These are phyloP conservation scores for Salvia sclarea DNA, from an alignment of 305 asterid species.

Conservation along the genomic window DNA sequence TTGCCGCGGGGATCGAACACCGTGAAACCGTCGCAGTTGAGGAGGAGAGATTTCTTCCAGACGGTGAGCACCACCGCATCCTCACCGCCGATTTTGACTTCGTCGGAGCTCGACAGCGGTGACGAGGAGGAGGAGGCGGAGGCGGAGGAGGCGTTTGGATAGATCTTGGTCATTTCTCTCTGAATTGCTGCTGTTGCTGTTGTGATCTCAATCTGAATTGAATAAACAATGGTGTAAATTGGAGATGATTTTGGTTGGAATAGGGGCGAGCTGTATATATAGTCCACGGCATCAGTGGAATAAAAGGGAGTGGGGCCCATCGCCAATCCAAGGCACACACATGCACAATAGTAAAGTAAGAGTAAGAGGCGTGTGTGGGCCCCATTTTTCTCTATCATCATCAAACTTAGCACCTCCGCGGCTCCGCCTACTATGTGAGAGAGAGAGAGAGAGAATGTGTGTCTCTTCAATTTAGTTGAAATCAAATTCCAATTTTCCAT, in stretches of 20 bases:
- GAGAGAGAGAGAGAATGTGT: background rate
- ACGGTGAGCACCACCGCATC: slow-evolving; percentile 53
- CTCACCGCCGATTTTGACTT: background rate
- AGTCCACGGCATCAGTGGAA: background rate
- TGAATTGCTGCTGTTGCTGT: no score
- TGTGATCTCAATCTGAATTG: background rate
- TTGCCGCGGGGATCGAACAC: slow-evolving; percentile 61
- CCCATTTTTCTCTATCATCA: background rate
- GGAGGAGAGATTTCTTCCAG: slow-evolving; percentile 76
- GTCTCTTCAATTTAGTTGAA: background rate
- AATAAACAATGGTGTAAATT: background rate
- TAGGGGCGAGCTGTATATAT: background rate
- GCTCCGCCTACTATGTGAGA: no score
- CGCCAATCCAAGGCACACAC: background rate
- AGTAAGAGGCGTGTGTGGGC: background rate
- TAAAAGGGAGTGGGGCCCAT: background rate
- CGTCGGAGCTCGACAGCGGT: background rate
- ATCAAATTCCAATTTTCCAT: background rate
- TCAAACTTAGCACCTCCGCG: no score
- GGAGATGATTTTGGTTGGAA: background rate
- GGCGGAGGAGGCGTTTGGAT: slow-evolving; percentile 43
- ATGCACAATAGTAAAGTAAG: background rate
- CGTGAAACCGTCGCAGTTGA: slow-evolving; percentile 74
- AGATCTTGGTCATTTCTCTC: slow-evolving; percentile 31
- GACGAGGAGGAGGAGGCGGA: background rate